These are phyloP conservation scores for Porcisia hertigi DNA, from an alignment of 208 protist species.

Conservation along the genomic window DNA sequence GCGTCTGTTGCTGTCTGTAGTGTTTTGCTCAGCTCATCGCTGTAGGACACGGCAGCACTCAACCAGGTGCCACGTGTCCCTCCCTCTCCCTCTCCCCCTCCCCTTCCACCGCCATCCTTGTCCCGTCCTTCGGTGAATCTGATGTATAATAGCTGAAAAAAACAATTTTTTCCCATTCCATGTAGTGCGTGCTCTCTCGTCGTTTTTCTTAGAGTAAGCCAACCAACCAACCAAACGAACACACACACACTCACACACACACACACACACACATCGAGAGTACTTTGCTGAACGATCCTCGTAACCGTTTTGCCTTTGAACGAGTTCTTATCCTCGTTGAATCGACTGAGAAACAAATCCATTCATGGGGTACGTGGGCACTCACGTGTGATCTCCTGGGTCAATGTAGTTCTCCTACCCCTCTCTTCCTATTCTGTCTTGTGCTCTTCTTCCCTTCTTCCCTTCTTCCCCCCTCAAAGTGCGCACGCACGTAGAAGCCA, in stretches of 20 bases:
- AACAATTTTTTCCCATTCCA: too few species aligned
- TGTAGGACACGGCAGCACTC: not conserved
- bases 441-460: not conserved
- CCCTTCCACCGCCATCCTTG: too few species aligned
- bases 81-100: not conserved
- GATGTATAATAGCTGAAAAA: not conserved
- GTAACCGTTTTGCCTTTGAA: not conserved
- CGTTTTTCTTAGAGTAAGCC: not conserved
- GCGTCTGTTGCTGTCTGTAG: not conserved
- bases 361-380: not conserved
- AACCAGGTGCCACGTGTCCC: not conserved
- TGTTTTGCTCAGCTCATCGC: not conserved
- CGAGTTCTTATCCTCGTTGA: not conserved
- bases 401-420: not conserved
- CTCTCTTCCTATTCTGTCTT: not conserved
- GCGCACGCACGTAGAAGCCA: not conserved
- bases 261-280: not conserved
- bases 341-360: not conserved
- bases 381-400: not conserved
- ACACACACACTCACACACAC: not conserved
- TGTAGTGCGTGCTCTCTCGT: not conserved
- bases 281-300: not conserved
- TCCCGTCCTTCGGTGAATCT: not conserved
- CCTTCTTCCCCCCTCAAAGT: not conserved
- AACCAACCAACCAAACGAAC: not conserved